Conservation (phyloP, 805 yeast species). For the Starmerella bacillaris region DNA sequence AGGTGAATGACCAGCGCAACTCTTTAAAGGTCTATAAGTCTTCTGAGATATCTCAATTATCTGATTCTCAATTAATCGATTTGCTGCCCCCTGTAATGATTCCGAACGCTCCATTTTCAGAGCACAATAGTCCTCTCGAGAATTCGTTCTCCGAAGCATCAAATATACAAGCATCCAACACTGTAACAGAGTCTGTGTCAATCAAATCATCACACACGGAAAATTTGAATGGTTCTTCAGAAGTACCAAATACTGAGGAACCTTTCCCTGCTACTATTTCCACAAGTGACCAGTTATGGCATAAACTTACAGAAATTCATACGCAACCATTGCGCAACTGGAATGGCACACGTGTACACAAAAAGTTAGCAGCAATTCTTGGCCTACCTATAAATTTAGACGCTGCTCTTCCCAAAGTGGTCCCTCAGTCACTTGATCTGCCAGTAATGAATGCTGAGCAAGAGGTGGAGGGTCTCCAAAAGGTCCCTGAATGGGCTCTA, state of each 20-base stretch:
- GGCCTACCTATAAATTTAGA: slow-evolving; percentile 62
- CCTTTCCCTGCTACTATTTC: too few species aligned
- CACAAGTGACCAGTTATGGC: slow-evolving; percentile 24
- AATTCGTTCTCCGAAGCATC: too few species aligned
- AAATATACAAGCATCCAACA: too few species aligned
- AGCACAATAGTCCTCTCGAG: too few species aligned
- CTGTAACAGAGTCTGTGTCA: not conserved
- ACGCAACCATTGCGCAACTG: slow-evolving; percentile 45
- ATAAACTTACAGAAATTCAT: slow-evolving; percentile 32
- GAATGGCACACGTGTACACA: slow-evolving; percentile 47
- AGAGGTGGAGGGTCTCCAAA: slow-evolving; percentile 10
- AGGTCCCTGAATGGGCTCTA: slow-evolving; percentile 20
- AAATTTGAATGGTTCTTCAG: not conserved
- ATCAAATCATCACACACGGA: not conserved
- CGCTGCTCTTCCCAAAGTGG: slow-evolving; percentile 28
- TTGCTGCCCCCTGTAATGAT: too few species aligned
- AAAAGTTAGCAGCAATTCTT: slow-evolving; percentile 42
- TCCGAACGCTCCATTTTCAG: too few species aligned
- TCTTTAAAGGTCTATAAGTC: too few species aligned
- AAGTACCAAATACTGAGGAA: too few species aligned
- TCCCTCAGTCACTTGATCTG: slow-evolving; percentile 11
- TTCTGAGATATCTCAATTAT: too few species aligned
- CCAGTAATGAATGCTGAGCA: slow-evolving; percentile 6
- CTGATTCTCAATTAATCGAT: too few species aligned
- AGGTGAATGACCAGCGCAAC: too few species aligned